Percentiles rank a stretch among this genome's conserved stretches.
Conservation (phyloP, 176 grass and related monocot genomes). For the Aegilops tauschii region DNA sequence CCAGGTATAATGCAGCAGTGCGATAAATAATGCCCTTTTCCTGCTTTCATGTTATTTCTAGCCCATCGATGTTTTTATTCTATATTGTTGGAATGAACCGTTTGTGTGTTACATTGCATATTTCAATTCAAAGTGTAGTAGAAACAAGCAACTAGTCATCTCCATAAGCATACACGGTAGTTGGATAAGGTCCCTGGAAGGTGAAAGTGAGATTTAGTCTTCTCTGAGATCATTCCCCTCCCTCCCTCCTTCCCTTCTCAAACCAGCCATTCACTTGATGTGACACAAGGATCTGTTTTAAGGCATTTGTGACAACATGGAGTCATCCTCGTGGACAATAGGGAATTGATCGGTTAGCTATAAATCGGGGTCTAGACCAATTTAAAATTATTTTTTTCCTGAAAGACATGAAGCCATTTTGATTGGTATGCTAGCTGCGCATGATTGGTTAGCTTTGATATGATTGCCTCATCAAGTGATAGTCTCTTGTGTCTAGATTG, state of each 20-base stretch:
- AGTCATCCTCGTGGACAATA: not conserved
- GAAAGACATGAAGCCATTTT: not conserved
- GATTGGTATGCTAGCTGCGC: not conserved
- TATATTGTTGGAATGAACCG: no score
- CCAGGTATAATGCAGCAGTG: constrained; percentile 54
- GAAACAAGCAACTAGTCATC: not conserved
- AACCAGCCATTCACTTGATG: not conserved
- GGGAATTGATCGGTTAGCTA: not conserved
- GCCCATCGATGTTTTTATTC: no score
- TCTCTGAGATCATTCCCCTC: not conserved
- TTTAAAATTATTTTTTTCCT: not conserved
- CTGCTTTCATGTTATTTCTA: not conserved
- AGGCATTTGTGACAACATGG: not conserved
- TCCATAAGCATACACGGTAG: not conserved
- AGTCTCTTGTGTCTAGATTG: not conserved
- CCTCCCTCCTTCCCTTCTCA: not conserved
- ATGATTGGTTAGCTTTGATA: not conserved
- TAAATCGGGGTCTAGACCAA: not conserved
- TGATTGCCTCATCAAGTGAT: not conserved
- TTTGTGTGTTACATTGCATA: no score
- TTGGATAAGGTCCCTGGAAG: not conserved
- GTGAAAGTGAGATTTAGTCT: not conserved
- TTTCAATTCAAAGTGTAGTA: no score
- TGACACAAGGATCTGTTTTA: not conserved
- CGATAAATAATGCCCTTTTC: not conserved